A percentile compares a stretch with the other conserved stretches of the same genome.
Conservation (phyloP, 1,284 basidiomycete species). For the Phellopilus nigrolimitatus region DNA sequence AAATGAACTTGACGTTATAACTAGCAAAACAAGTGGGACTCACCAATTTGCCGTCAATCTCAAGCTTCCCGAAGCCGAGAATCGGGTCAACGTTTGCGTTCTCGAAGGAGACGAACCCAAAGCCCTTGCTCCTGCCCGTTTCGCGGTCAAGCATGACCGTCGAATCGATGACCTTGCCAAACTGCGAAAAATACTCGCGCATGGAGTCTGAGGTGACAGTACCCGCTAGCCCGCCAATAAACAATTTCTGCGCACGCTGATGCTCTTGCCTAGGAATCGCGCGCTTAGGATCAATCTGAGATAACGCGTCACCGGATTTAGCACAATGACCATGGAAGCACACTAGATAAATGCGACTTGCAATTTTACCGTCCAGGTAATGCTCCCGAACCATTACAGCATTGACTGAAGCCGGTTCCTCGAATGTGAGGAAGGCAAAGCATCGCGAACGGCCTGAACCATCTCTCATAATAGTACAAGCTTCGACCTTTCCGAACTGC, state of each 20-base stretch:
- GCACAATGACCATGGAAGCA: constrained; percentile 8
- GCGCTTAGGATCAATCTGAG: constrained; percentile 96
- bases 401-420: constrained; percentile 82
- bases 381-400: constrained; percentile 88
- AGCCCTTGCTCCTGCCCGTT: constrained; percentile 93
- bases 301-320: constrained; percentile 12
- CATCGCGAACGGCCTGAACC: constrained; percentile 85
- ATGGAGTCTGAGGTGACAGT: constrained; percentile 92
- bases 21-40: constrained; percentile 28
- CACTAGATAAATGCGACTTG: constrained; percentile 37
- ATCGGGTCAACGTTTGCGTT: constrained; percentile 83
- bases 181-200: constrained; percentile 87
- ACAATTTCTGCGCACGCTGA: constrained; percentile 87
- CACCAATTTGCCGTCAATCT: constrained; percentile 90
- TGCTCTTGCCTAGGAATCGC: constrained; percentile 96
- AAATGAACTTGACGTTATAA: constrained; percentile 16
- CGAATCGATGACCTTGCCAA: constrained; percentile 91
- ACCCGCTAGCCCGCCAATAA: constrained; percentile 92
- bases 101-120: constrained; percentile 96
- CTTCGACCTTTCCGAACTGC: constrained; percentile 88
- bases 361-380: constrained; percentile 89
- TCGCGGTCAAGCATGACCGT: constrained; percentile 99
- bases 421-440: constrained; percentile 93
- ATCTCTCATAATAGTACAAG: constrained; percentile 95
- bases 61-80: constrained; percentile 79